These are phyloP conservation scores for Macrolepiota dolichaula DNA, from an alignment of 768 basidiomycete genomes.

Conservation along the genomic window DNA sequence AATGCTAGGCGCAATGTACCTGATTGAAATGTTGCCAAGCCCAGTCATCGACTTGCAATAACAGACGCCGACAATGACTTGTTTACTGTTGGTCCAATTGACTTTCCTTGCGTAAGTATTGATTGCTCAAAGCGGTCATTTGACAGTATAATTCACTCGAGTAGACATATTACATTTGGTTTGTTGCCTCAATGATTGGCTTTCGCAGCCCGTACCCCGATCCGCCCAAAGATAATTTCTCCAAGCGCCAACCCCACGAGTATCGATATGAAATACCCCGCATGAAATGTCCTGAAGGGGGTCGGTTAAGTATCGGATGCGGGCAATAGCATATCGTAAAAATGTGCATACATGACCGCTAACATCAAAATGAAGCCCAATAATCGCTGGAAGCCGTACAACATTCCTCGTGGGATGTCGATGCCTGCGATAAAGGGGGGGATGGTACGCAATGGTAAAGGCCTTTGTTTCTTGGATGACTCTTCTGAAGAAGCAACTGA, in stretches of 20 bases:
- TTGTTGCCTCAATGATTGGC: slow-evolving; percentile 15
- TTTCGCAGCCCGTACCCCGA: slow-evolving; percentile 20
- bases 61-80: neutral
- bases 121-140: neutral
- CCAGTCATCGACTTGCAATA: neutral
- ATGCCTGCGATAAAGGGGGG: slow-evolving; percentile 65
- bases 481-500: neutral
- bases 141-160: neutral
- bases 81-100: neutral
- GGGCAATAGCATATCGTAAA: neutral
- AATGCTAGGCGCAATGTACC: slow-evolving; percentile 3
- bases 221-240: slow-evolving; percentile 67
- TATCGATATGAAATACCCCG: slow-evolving; percentile 71
- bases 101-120: neutral
- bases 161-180: slow-evolving; percentile 3
- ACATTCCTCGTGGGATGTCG: slow-evolving; percentile 67
- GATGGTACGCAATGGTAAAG: slow-evolving; percentile 29
- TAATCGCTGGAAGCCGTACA: slow-evolving; percentile 61
- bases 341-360: slow-evolving; percentile 65
- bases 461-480: neutral
- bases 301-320: neutral
- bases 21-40: neutral
- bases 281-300: slow-evolving; percentile 74
- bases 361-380: slow-evolving; percentile 77
- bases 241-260: slow-evolving; percentile 70